Evolutionary conservation across 2,329 filamentous ascomycete species (phyloP).

Genomic region (Setomelanomma holmii): DNA sequence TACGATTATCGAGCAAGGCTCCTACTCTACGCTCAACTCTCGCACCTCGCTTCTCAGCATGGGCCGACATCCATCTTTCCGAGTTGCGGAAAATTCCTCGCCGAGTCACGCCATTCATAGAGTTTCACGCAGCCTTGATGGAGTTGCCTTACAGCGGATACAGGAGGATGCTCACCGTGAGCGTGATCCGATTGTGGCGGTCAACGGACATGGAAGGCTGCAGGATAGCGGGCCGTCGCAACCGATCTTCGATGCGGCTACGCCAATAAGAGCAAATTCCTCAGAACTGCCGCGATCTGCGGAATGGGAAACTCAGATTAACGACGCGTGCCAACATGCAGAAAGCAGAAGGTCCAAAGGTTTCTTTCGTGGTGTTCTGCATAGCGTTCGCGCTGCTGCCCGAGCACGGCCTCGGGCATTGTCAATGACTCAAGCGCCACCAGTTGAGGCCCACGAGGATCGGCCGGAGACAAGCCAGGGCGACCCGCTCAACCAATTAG

Average conservation of each 20-base stretch:
- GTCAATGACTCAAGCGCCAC: slow-evolving; percentile 13
- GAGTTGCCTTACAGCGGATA: slow-evolving; percentile 22
- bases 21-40: slow-evolving; percentile 50
- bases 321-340: slow-evolving; percentile 5
- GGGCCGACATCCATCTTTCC: slow-evolving; percentile 25
- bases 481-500: slow-evolving; percentile 5
- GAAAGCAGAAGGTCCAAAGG: slow-evolving; percentile 22
- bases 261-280: slow-evolving; percentile 11
- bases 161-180: slow-evolving; percentile 22
- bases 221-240: slow-evolving; percentile 8
- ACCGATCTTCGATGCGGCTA: slow-evolving; percentile 11
- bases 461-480: slow-evolving; percentile 8
- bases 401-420: slow-evolving; percentile 26
- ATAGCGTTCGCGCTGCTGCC: slow-evolving; percentile 29
- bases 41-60: slow-evolving; percentile 34
- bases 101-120: slow-evolving; percentile 16
- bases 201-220: slow-evolving; percentile 5
- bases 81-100: slow-evolving; percentile 20
- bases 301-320: slow-evolving; percentile 7
- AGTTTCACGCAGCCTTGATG: slow-evolving; percentile 26
- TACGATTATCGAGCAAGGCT: slow-evolving; percentile 54
- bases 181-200: slow-evolving; percentile 4
- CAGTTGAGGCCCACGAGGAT: slow-evolving; percentile 11
- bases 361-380: slow-evolving; percentile 31
- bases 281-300: slow-evolving; percentile 9